Percentiles rank a stretch among this genome's conserved stretches.
phyloP scores from a whole-genome alignment of 2,329 filamentous ascomycete genomes.

The Neopestalotiopsis sp. region DNA sequence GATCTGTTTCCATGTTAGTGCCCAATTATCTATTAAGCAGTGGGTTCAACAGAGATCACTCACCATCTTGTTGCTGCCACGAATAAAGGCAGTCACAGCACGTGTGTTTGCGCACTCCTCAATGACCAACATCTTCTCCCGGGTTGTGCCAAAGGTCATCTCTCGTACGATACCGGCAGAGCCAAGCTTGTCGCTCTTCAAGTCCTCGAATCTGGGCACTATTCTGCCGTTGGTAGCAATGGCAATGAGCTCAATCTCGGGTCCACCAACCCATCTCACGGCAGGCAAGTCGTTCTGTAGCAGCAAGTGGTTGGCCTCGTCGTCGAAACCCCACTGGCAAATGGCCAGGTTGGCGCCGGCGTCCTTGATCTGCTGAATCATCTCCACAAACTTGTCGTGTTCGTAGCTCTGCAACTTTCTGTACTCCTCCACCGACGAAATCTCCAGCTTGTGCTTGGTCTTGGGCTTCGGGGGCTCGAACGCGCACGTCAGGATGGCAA shows the following conservation, averaged over 20 bases:
- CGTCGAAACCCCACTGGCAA: slow-evolving; percentile 99
- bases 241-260: slow-evolving; percentile 97
- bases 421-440: slow-evolving; percentile 96
- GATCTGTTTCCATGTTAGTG: slow-evolving; percentile 63
- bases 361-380: slow-evolving; percentile 98
- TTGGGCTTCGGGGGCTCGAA: slow-evolving; percentile 99
- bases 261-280: slow-evolving; percentile 96
- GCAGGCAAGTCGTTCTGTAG: slow-evolving; percentile 96
- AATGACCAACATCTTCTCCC: slow-evolving; percentile 99
- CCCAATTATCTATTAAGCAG: neutral
- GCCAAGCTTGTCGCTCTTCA: slow-evolving; percentile 89
- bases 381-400: slow-evolving; percentile 94
- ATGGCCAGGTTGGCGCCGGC: slow-evolving; percentile 97
- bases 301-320: slow-evolving; percentile 96
- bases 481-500: slow-evolving; percentile 95
- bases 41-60: slow-evolving; percentile 18
- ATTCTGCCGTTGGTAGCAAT: slow-evolving; percentile 98
- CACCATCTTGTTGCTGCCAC: slow-evolving; percentile 99
- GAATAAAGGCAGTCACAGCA: slow-evolving; percentile 94
- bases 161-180: slow-evolving; percentile 88
- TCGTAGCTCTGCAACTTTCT: slow-evolving; percentile 97
- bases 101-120: slow-evolving; percentile 98
- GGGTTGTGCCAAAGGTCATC: slow-evolving; percentile 95
- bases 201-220: slow-evolving; percentile 94
- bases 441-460: slow-evolving; percentile 99